Percentiles rank a stretch among this genome's conserved stretches.
phyloP scores from a whole-genome alignment of 768 basidiomycete genomes.

The Trametes elegans region DNA sequence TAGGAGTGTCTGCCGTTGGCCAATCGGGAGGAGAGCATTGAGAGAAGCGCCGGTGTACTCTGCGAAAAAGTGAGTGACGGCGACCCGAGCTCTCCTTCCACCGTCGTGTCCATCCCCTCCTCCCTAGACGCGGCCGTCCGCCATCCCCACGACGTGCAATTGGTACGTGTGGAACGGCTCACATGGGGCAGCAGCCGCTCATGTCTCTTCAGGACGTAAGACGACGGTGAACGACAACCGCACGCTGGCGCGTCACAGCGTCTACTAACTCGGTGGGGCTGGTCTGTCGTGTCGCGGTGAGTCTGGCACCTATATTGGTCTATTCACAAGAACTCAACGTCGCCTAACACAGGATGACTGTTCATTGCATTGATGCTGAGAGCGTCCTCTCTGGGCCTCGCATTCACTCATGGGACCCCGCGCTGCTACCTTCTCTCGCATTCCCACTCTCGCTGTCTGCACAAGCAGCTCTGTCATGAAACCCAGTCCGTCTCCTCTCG shows the following conservation, averaged over 20 bases:
- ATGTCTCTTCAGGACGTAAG: background rate
- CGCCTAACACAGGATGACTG: conserved; percentile 61
- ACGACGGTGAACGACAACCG: conserved; percentile 3
- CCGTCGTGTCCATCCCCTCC: conserved; percentile 11
- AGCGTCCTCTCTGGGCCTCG: conserved; percentile 77
- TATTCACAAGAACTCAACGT: background rate
- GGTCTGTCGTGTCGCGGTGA: conserved; percentile 22
- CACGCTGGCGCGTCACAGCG: conserved; percentile 15
- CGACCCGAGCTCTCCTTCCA: conserved; percentile 1
- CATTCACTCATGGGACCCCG: conserved; percentile 40
- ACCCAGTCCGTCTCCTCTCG: background rate
- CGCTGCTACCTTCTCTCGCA: conserved; percentile 22
- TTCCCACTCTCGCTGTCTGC: conserved; percentile 10
- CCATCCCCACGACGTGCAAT: background rate
- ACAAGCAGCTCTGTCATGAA: conserved; percentile 15
- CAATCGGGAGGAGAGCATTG: conserved; percentile 1
- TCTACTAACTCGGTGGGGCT: conserved; percentile 11
- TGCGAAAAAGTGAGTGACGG: conserved; percentile 18
- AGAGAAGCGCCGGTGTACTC: background rate
- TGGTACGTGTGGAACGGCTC: background rate
- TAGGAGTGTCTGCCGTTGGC: background rate
- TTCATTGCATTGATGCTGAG: conserved; percentile 75
- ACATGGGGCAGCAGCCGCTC: too few relatives aligned
- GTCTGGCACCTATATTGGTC: background rate
- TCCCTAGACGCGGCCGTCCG: conserved; percentile 2